These are phyloP conservation scores for Saccharomycopsis capsularis DNA, from an alignment of 805 yeast species.

Conservation along the genomic window DNA sequence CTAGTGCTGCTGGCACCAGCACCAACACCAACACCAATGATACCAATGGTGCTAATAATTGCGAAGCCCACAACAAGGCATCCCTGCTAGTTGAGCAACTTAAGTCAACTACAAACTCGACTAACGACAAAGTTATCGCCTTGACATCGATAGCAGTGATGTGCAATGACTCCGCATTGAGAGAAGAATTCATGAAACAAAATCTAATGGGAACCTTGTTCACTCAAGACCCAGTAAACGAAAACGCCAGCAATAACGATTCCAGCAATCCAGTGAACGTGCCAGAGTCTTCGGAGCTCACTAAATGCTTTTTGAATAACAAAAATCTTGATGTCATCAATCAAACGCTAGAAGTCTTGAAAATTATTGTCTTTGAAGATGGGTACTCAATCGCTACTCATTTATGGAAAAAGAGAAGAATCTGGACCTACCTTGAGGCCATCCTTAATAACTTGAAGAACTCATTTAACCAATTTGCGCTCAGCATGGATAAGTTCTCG, in stretches of 20 bases:
- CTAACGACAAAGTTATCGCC: conserved; percentile 2
- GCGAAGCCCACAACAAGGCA: background rate
- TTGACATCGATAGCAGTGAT: conserved; percentile 16
- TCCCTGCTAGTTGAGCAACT: background rate
- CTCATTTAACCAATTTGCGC: conserved; percentile 36
- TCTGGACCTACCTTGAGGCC: conserved; percentile 55
- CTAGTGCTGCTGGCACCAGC: background rate
- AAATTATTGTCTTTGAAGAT: conserved; percentile 78
- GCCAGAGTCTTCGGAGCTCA: background rate
- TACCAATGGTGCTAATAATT: background rate
- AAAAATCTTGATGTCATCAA: conserved; percentile 65
- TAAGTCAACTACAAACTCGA: background rate
- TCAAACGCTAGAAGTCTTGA: conserved; percentile 71
- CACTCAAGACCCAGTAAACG: background rate
- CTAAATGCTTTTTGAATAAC: conserved; percentile 6
- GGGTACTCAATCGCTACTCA: conserved; percentile 75
- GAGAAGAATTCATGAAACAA: conserved; percentile 17
- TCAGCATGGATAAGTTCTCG: conserved; percentile 27
- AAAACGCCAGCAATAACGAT: background rate
- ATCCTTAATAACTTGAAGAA: conserved; percentile 45
- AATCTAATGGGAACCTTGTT: conserved; percentile 10
- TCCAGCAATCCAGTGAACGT: background rate
- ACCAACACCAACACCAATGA: background rate
- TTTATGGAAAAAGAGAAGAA: conserved; percentile 63
- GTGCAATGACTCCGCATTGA: conserved; percentile 22